Conservation (phyloP, 345 rosid genomes). For the Moricandia arvensis region DNA sequence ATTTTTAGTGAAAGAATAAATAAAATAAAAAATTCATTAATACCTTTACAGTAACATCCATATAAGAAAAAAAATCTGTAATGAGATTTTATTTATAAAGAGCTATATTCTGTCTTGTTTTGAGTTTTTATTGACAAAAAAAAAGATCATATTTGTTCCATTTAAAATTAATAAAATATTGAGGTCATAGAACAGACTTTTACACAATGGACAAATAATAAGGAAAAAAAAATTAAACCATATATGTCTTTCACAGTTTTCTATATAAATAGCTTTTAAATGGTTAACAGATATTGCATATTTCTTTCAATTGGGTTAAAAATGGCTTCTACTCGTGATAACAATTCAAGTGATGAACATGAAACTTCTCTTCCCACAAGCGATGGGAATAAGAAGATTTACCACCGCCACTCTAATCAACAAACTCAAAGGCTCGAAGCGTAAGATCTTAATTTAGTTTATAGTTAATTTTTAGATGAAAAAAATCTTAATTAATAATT, state of each 20-base stretch:
- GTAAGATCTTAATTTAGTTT: conserved; percentile 39
- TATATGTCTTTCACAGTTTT: not conserved
- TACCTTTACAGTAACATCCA: conserved; percentile 12
- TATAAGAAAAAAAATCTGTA: conserved; percentile 1
- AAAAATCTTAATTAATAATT: not conserved
- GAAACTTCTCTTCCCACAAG: conserved; percentile 17
- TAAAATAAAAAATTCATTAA: not conserved
- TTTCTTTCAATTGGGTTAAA: not conserved
- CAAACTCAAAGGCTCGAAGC: conserved; percentile 62
- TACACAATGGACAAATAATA: not conserved
- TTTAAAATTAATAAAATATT: not conserved
- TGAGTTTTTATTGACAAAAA: not conserved
- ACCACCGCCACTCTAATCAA: conserved; percentile 51
- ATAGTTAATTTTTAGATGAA: not conserved
- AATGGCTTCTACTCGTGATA: conserved; percentile 27
- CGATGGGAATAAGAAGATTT: conserved; percentile 25
- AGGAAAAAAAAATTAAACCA: not conserved
- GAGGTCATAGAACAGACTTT: not conserved
- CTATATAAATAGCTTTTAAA: conserved; percentile 1
- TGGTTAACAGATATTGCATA: not conserved
- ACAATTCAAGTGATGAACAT: conserved; percentile 48
- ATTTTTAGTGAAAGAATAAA: not conserved
- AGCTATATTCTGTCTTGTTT: conserved; percentile 4
- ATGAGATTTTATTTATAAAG: conserved; percentile 26
- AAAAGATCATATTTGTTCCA: not conserved